Percentiles rank a stretch among this genome's conserved stretches.
These are phyloP conservation scores for Mortierella sp. DNA, from an alignment of 371 early-diverging fungal genomes.

Conservation along the genomic window DNA sequence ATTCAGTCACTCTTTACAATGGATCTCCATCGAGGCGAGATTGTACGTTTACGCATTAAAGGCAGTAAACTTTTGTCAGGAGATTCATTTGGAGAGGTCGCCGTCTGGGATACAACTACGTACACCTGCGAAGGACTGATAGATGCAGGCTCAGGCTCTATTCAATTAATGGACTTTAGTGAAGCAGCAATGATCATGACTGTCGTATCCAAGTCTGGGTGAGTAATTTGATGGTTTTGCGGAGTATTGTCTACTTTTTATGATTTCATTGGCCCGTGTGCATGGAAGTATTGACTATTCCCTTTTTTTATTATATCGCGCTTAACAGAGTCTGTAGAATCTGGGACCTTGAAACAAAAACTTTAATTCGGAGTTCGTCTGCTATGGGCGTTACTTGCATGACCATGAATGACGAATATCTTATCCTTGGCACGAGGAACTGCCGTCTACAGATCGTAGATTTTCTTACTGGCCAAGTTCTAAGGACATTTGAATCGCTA, in stretches of 20 bases:
- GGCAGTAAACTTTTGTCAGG: slow-evolving; percentile 32
- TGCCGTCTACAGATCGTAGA: slow-evolving; percentile 34
- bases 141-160: slow-evolving; percentile 41
- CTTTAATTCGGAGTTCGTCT: slow-evolving; percentile 18
- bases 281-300: background rate
- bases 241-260: background rate
- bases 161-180: slow-evolving; percentile 50
- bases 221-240: slow-evolving; percentile 10
- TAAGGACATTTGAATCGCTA: slow-evolving; percentile 19
- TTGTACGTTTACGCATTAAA: slow-evolving; percentile 46
- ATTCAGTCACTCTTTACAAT: slow-evolving; percentile 41
- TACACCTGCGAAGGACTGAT: slow-evolving; percentile 18
- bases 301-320: background rate
- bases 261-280: slow-evolving; percentile 3
- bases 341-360: slow-evolving; percentile 38
- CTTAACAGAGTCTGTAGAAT: slow-evolving; percentile 39
- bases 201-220: slow-evolving; percentile 47
- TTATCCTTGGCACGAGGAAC: slow-evolving; percentile 28
- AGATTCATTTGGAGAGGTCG: slow-evolving; percentile 49
- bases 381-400: slow-evolving; percentile 37
- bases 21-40: slow-evolving; percentile 25
- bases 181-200: slow-evolving; percentile 40
- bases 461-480: slow-evolving; percentile 24
- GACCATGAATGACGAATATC: slow-evolving; percentile 51
- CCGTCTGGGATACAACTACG: slow-evolving; percentile 34